These are phyloP conservation scores for Liriodendron chinense DNA, from an alignment of 164 flowering plant genomes.

Conservation along the genomic window DNA sequence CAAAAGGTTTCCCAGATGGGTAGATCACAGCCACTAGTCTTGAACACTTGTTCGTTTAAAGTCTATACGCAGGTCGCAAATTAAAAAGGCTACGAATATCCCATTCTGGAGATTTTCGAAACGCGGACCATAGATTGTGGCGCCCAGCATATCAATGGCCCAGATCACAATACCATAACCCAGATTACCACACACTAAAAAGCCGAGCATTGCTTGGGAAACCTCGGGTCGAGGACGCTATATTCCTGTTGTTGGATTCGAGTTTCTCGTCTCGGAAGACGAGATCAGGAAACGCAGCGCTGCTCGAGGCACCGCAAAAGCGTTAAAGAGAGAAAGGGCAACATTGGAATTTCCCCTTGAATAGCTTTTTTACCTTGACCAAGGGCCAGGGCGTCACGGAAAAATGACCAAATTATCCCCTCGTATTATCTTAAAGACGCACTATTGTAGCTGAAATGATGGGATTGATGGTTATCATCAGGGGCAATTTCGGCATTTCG, in stretches of 20 bases:
- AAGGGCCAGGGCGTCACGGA: too few relatives aligned
- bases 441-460: not conserved
- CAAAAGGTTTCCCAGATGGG: too few relatives aligned
- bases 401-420: not conserved
- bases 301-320: slow-evolving; percentile 23
- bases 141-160: not conserved
- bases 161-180: not conserved
- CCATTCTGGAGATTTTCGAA: not conserved
- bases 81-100: not conserved
- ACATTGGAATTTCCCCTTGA: not conserved
- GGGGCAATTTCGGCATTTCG: not conserved
- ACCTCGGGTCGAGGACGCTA: too few relatives aligned
- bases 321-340: not conserved
- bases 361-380: not conserved
- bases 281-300: not conserved
- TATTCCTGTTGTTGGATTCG: not conserved
- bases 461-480: not conserved
- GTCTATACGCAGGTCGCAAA: too few relatives aligned
- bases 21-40: too few relatives aligned
- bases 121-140: not conserved
- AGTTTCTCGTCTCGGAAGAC: not conserved
- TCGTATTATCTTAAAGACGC: too few relatives aligned
- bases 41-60: too few relatives aligned
- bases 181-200: too few relatives aligned
- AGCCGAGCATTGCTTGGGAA: too few relatives aligned